Base-by-base conservation (phyloP, 371 early-diverging fungal species). In the Polyrhizophydium stewartii region DNA sequence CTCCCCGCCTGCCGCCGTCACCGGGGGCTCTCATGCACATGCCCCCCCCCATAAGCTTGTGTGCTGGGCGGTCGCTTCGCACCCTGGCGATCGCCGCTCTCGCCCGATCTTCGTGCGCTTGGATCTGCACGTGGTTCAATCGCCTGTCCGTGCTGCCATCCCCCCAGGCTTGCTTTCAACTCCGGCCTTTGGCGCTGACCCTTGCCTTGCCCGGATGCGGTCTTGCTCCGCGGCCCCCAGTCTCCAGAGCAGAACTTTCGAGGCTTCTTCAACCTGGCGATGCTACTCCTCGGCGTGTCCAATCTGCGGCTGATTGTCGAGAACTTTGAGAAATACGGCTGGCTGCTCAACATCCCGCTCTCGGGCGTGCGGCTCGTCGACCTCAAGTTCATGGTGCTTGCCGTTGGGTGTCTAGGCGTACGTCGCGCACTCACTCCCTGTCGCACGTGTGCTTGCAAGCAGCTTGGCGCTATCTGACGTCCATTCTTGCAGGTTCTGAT, bases 311-410 rank as follows among this genome's bases (percentile, higher is more conserved):
- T 93, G 45, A 82, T 92, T 49, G 83, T 94, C 61, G 94, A 93
- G 61, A 94, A 94, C 71, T 90, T 84, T 76, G 67, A 85, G 69
- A 93, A 93, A 69, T 94, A 94, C 68, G 94, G 94, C 28, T 76
- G 92, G 24, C 77, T 93, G 28, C 78, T 93, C 60, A 78, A 32
- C 12, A 21, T 63, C 30, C 64, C 72, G 31, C 55, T 41, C 47
- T 6, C 37, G n/a, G 30, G 45, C 31, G 28, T 55, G 9, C 37
- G n/a, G 24, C 13, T 21, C 2, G 12, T 17, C 17, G 61, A 65
- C 47, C 24, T 55, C 32, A 24, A 38, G 37, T 66, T 38, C 63
- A 55, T 50, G 1, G 17, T 58, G 19, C 25, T 37, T 65, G 75
- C 46, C 76, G 76, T 50, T 27, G 35, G 43, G 3, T 46, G 55